Evolutionary conservation across 305 asterid species (phyloP).

Genomic region (Andrographis paniculata): DNA sequence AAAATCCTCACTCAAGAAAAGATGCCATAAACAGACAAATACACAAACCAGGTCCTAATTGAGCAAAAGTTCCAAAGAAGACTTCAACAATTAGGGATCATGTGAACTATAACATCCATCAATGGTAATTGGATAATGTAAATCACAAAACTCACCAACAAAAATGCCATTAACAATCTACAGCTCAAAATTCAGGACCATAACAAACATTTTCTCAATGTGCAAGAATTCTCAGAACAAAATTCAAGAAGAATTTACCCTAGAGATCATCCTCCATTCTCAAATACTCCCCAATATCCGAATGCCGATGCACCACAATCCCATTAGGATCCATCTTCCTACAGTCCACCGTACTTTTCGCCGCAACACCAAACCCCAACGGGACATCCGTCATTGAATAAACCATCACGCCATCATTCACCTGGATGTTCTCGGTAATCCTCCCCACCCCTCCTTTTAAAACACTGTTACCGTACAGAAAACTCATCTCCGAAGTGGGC

Average conservation of each 20-base stretch:
- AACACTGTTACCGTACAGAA: constrained; percentile 72
- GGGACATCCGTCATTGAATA: constrained; percentile 85
- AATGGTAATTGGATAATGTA: too few relatives aligned
- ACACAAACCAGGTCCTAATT: too few relatives aligned
- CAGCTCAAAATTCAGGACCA: too few relatives aligned
- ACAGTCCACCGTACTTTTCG: constrained; percentile 75
- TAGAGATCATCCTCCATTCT: constrained; percentile 88
- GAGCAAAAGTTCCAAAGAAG: too few relatives aligned
- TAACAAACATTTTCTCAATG: background rate
- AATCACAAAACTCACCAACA: too few relatives aligned
- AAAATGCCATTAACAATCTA: too few relatives aligned
- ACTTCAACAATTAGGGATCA: too few relatives aligned
- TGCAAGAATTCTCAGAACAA: background rate
- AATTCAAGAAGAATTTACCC: background rate
- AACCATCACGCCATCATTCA: constrained; percentile 89
- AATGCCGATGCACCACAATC: constrained; percentile 71
- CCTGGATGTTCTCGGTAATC: constrained; percentile 76
- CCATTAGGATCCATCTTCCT: constrained; percentile 91
- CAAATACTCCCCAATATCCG: constrained; percentile 89
- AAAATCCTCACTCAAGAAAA: too few relatives aligned
- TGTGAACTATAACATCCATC: too few relatives aligned
- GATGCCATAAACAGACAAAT: too few relatives aligned
- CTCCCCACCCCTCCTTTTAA: constrained; percentile 89
- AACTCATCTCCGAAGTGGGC: constrained; percentile 84
- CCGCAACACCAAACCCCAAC: constrained; percentile 84